Conservation (phyloP, 83 land plant genomes). For the Isoetes engelmannii region DNA sequence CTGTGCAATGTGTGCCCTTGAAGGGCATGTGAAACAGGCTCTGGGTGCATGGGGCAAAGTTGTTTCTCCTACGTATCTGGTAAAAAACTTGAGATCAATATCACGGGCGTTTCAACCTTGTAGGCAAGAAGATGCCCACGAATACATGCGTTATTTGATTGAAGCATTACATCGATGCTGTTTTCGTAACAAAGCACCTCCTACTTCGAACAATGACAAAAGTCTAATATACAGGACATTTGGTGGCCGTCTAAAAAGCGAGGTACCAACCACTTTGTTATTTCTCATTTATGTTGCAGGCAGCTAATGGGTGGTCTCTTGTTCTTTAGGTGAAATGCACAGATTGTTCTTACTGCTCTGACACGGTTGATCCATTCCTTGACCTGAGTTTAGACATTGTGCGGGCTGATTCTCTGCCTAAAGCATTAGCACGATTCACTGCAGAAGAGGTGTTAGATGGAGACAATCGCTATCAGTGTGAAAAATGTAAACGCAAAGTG, state of each 20-base stretch:
- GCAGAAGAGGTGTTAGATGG: conserved; percentile 19
- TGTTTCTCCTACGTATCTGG: conserved; percentile 64
- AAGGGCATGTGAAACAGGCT: conserved; percentile 79
- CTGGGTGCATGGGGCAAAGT: conserved; percentile 64
- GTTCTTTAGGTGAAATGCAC: conserved; percentile 18
- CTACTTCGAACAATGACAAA: background rate
- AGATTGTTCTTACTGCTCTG: conserved; percentile 14
- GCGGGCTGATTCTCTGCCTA: conserved; percentile 7
- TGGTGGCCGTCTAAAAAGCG: conserved; percentile 17
- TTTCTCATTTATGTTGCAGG: background rate
- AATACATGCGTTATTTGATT: conserved; percentile 9
- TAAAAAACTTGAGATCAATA: conserved; percentile 53
- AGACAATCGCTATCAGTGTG: conserved; percentile 13
- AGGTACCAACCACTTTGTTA: background rate
- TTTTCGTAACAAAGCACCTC: background rate
- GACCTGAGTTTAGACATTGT: conserved; percentile 19
- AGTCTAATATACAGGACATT: conserved; percentile 5
- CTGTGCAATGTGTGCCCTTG: conserved; percentile 89
- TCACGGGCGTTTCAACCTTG: conserved; percentile 17
- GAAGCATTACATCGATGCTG: conserved; percentile 15
- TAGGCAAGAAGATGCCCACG: conserved; percentile 23
- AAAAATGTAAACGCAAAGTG: conserved; percentile 11
- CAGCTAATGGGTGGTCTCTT: background rate
- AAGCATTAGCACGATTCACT: conserved; percentile 19
- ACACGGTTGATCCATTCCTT: conserved; percentile 19